Evolutionary conservation across 441 rosid species (phyloP).

Genomic region (Eruca vesicaria): DNA sequence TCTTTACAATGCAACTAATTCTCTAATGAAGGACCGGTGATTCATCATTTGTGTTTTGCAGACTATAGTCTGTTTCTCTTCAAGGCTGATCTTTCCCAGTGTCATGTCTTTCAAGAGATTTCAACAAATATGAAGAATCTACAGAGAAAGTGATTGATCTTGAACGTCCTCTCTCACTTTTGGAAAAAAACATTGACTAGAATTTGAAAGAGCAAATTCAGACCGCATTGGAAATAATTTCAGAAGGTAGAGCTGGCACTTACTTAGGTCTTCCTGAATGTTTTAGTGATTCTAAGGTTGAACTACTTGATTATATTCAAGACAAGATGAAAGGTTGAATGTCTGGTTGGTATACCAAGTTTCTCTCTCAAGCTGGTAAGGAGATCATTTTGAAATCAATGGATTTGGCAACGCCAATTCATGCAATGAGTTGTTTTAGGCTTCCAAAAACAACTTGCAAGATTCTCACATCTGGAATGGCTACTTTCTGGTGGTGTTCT

Average conservation of each 20-base stretch:
- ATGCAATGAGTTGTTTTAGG: neutral
- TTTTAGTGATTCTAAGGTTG: neutral
- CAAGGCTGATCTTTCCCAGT: too few relatives aligned
- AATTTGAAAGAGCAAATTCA: too few relatives aligned
- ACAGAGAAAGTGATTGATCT: too few relatives aligned
- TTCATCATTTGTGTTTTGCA: too few relatives aligned
- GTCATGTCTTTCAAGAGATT: too few relatives aligned
- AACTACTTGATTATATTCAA: neutral
- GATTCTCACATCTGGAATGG: neutral
- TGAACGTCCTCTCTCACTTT: too few relatives aligned
- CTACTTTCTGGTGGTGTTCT: neutral
- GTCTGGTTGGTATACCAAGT: neutral
- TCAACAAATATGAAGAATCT: too few relatives aligned
- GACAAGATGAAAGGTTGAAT: neutral
- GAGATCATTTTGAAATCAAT: neutral
- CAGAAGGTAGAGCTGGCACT: neutral
- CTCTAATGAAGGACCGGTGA: too few relatives aligned
- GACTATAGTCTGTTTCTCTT: too few relatives aligned
- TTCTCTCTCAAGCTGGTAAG: neutral
- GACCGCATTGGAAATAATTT: too few relatives aligned
- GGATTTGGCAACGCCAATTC: neutral
- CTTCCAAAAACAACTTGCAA: neutral
- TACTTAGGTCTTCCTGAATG: neutral
- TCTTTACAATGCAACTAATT: neutral
- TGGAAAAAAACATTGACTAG: too few relatives aligned